A percentile compares a stretch with the other conserved stretches of the same genome.
phyloP scores from a whole-genome alignment of 140 eudicot genomes.

The Stevia rebaudiana region DNA sequence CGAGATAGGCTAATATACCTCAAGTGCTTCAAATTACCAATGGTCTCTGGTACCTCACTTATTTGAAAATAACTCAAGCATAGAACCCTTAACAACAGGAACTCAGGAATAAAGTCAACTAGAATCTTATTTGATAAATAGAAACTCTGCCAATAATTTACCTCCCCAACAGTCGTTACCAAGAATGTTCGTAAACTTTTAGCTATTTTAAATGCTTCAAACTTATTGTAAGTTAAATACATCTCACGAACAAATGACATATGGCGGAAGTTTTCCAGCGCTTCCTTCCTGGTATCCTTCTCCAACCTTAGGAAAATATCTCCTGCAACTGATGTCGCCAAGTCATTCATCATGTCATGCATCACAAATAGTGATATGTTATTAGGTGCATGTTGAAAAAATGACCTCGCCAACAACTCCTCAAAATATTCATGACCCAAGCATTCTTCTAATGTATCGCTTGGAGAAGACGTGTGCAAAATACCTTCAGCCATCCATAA shows the following conservation, averaged over 20 bases:
- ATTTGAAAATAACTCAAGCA: slow-evolving; percentile 1
- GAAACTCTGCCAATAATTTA: neutral
- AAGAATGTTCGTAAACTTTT: slow-evolving; percentile 20
- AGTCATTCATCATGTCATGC: slow-evolving; percentile 58
- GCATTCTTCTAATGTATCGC: slow-evolving; percentile 26
- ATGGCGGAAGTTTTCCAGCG: slow-evolving; percentile 19
- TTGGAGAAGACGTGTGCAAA: slow-evolving; percentile 10
- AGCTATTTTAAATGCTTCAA: neutral
- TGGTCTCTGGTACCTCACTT: slow-evolving; percentile 19
- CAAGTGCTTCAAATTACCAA: slow-evolving; percentile 34
- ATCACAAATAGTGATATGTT: slow-evolving; percentile 33
- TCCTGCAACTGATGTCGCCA: slow-evolving; percentile 30
- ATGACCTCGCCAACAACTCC: slow-evolving; percentile 35
- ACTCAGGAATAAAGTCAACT: slow-evolving; percentile 5
- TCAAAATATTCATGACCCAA: slow-evolving; percentile 38
- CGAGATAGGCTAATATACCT: slow-evolving; percentile 28
- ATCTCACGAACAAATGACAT: slow-evolving; percentile 25
- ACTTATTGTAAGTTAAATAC: neutral
- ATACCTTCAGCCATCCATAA: slow-evolving; percentile 73
- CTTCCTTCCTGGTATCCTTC: neutral
- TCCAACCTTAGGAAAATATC: slow-evolving; percentile 18
- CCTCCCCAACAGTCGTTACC: neutral
- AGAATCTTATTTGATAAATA: slow-evolving; percentile 7
- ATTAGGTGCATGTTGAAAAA: slow-evolving; percentile 38
- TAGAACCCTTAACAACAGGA: slow-evolving; percentile 27